Percentiles rank a stretch among this genome's conserved stretches.
Conservation (phyloP, 176 grass and related monocot genomes). For the Oryza meridionalis region DNA sequence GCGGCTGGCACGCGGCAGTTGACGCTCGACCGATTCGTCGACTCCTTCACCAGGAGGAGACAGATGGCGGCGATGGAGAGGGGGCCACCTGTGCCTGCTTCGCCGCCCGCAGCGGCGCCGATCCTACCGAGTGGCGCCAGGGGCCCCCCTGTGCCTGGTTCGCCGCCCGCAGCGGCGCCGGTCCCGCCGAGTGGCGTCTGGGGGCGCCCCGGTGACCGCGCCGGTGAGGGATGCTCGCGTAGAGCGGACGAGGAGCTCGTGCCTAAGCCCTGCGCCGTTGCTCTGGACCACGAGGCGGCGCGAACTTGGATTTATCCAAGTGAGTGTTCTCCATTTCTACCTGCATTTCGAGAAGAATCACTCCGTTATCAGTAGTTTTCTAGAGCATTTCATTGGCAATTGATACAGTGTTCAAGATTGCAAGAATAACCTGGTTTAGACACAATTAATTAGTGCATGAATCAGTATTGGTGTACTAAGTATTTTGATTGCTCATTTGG, state of each 20-base stretch:
- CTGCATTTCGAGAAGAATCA: background rate
- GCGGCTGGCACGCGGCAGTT: slow-evolving; percentile 51
- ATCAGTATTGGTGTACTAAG: background rate
- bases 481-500: background rate
- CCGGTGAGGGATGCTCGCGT: slow-evolving; percentile 1
- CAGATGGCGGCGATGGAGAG: slow-evolving; percentile 43
- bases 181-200: background rate
- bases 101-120: background rate
- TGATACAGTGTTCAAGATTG: background rate
- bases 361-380: background rate
- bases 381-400: background rate
- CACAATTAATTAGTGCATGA: slow-evolving; percentile 12
- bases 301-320: slow-evolving; percentile 94
- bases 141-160: background rate
- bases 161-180: background rate
- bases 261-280: slow-evolving; percentile 30
- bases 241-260: background rate
- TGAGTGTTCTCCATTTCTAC: slow-evolving; percentile 26
- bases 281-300: slow-evolving; percentile 66
- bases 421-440: slow-evolving; percentile 13
- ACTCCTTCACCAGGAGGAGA: slow-evolving; percentile 58
- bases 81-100: background rate
- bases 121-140: background rate
- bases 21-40: slow-evolving; percentile 74
- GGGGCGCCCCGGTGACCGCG: background rate